A percentile compares a stretch with the other conserved stretches of the same genome.
Conservation (phyloP, 345 rosid genomes). For the Boechera stricta region DNA sequence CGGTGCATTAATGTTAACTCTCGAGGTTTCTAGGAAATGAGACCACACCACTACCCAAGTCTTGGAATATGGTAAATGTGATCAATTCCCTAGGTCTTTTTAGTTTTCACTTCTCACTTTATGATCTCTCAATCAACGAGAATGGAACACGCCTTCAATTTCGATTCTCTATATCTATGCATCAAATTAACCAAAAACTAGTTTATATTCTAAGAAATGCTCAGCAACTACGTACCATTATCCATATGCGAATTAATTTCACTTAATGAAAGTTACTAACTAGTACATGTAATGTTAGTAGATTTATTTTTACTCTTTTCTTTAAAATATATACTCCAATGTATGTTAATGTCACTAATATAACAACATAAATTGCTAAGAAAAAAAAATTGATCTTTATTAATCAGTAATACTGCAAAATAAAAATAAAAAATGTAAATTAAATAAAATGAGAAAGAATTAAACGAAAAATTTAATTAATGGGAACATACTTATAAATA, state of each 20-base stretch:
- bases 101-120: slow-evolving; percentile 27
- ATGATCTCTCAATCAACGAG: slow-evolving; percentile 32
- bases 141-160: slow-evolving; percentile 43
- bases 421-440: too few species aligned
- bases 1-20: slow-evolving; percentile 41
- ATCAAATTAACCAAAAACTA: slow-evolving; percentile 26
- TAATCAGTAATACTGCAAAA: too few species aligned
- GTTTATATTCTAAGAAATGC: slow-evolving; percentile 20
- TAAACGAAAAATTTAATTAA: too few species aligned
- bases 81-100: slow-evolving; percentile 47
- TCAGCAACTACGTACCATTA: slow-evolving; percentile 24
- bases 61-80: slow-evolving; percentile 38
- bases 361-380: too few species aligned
- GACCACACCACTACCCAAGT: slow-evolving; percentile 41
- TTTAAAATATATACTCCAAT: too few species aligned
- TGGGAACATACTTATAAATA: too few species aligned
- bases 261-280: not conserved
- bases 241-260: slow-evolving; percentile 8
- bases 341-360: too few species aligned
- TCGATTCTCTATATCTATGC: slow-evolving; percentile 38
- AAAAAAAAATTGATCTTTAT: too few species aligned
- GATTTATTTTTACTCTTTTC: too few species aligned
- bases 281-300: not conserved
- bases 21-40: slow-evolving; percentile 48
- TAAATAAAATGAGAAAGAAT: too few species aligned